These are phyloP conservation scores for Quercus phellos DNA, from an alignment of 331 rosid species.

Conservation along the genomic window DNA sequence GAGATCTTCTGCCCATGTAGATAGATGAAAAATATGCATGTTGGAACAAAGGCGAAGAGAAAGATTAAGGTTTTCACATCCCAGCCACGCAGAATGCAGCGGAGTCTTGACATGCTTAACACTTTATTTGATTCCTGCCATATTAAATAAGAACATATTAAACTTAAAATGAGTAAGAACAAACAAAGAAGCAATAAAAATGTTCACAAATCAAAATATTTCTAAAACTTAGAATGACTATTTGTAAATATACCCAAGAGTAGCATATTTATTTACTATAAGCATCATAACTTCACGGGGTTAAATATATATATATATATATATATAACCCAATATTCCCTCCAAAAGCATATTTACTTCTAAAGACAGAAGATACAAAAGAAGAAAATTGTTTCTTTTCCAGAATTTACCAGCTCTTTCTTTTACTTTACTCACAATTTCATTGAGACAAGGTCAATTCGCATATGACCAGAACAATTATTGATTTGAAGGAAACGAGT, in stretches of 20 bases:
- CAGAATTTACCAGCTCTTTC: background rate
- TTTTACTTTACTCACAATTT: background rate
- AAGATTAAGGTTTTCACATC: constrained; percentile 75
- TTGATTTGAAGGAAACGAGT: background rate
- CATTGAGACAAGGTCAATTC: background rate
- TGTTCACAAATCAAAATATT: background rate
- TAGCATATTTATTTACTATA: background rate
- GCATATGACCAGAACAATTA: background rate
- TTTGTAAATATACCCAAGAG: background rate
- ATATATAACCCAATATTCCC: background rate
- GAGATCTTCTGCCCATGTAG: constrained; percentile 93
- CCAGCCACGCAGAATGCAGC: constrained; percentile 84
- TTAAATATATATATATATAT: background rate
- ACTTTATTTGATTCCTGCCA: constrained; percentile 76
- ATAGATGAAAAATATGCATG: constrained; percentile 60
- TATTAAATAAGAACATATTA: background rate
- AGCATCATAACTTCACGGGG: background rate
- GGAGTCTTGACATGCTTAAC: constrained; percentile 75
- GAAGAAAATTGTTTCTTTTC: background rate
- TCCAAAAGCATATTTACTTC: background rate
- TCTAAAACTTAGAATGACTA: background rate
- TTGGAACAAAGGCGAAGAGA: constrained; percentile 66
- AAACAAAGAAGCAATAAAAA: background rate
- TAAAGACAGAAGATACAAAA: background rate
- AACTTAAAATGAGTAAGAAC: constrained; percentile 2